Base-by-base conservation (phyloP, 345 rosid species). In the Stellera chamaejasme region DNA sequence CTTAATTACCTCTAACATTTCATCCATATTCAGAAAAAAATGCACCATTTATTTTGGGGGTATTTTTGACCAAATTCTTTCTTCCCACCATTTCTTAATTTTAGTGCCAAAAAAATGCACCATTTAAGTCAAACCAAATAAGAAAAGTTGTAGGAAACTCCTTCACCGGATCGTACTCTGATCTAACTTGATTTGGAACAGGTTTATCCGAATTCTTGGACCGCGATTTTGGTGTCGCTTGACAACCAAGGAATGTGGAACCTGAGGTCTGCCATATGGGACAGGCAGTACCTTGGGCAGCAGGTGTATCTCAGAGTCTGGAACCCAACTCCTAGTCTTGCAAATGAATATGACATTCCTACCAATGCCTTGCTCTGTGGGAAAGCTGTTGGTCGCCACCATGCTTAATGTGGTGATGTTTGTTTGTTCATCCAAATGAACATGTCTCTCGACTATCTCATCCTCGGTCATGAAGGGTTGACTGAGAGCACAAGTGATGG, bases 221-320 rank as follows among this genome's bases (percentile, higher is more conserved):
- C 97, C 0, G 49, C 83, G 2, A 81, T 92, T 50, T 70, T 78
- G 57, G 84, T 86, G 26, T 86, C 98, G 1, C 58, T 88, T 63
- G 98, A 88, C 82, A 92, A 88, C 77, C 88, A 84, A 69, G 98
- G 98, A 0, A 88, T 88, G 98, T 88, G 98, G 98, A 92, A 92
- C 65, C n/a, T 88, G 79, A 78, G 95, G 75, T 92, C 98, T 2
- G 86, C 96, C 12, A 60, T 68, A 59, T 86, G 98, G 97, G 95
- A 86, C 52, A 81, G 89, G 67, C 98, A 82, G 45, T 86, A 84
- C 66, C 81, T 77, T 3, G 98, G 98, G 55, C 95, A 88, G 53
- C 95, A 92, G 64, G 80, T 88, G 64, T 92, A 92, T 62, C 74
- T 93, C 12, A 76, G 79, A 59, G 98, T 93, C 12, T 87, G 87